Percentiles rank a stretch among this genome's conserved stretches.
Evolutionary conservation across 345 rosid species (phyloP).

Genomic region (Lagerstroemia speciosa): DNA sequence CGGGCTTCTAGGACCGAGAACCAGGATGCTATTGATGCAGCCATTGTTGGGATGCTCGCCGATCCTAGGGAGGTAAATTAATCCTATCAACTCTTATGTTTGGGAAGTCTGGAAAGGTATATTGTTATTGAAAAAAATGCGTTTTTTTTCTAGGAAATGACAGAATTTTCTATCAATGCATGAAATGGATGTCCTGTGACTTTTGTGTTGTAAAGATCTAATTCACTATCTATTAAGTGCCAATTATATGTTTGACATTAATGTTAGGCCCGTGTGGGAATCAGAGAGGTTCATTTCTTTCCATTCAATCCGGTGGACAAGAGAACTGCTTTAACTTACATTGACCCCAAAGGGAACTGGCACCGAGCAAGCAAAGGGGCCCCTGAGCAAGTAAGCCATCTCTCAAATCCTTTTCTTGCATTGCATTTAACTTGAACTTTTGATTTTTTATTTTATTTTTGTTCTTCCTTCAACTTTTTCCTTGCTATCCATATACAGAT

Average conservation of each 20-base stretch:
- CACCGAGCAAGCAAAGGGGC: slow-evolving; percentile 85
- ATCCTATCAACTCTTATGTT: not conserved
- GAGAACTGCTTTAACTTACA: slow-evolving; percentile 68
- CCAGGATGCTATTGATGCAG: slow-evolving; percentile 87
- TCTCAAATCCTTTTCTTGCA: not conserved
- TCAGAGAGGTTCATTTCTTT: slow-evolving; percentile 65
- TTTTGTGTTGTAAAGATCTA: not conserved
- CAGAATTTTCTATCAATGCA: too few relatives aligned
- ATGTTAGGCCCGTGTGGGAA: slow-evolving; percentile 63
- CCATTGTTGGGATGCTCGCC: slow-evolving; percentile 79
- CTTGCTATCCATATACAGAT: not conserved
- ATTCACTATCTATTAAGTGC: not conserved
- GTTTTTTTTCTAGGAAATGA: not conserved
- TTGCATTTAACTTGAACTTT: not conserved
- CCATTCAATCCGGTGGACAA: slow-evolving; percentile 86
- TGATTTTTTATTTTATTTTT: not conserved
- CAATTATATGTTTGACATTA: not conserved
- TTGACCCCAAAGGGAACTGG: slow-evolving; percentile 62
- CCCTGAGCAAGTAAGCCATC: slow-evolving; percentile 62
- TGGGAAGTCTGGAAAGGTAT: not conserved
- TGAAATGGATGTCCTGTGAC: too few relatives aligned
- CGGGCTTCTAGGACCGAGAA: slow-evolving; percentile 81
- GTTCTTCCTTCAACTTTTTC: not conserved
- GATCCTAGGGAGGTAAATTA: slow-evolving; percentile 64
- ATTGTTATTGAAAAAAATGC: not conserved